A percentile compares a stretch with the other conserved stretches of the same genome.
Evolutionary conservation across 345 rosid species (phyloP).

Genomic region (Syzygium oleosum): DNA sequence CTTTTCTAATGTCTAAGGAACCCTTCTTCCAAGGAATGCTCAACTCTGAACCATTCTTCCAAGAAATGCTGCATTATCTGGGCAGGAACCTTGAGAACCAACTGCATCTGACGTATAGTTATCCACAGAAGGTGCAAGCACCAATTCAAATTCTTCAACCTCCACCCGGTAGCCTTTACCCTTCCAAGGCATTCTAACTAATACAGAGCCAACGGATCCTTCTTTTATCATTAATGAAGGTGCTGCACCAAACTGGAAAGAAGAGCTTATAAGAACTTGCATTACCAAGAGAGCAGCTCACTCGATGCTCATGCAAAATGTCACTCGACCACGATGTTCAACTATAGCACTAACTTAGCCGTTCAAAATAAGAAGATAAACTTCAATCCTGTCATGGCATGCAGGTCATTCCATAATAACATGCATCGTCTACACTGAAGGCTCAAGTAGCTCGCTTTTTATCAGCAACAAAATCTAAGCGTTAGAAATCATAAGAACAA

Average conservation of each 20-base stretch:
- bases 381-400: neutral
- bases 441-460: neutral
- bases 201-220: conserved; percentile 79
- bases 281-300: too few relatives aligned
- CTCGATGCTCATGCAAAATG: too few relatives aligned
- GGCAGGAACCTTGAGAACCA: conserved; percentile 18
- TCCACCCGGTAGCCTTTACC: conserved; percentile 72
- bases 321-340: neutral
- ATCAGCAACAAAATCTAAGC: neutral
- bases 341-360: neutral
- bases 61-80: conserved; percentile 4
- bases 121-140: conserved; percentile 44
- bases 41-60: conserved; percentile 13
- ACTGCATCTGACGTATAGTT: conserved; percentile 14
- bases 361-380: neutral
- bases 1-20: conserved; percentile 61
- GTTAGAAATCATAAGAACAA: neutral
- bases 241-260: conserved; percentile 41
- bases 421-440: neutral
- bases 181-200: conserved; percentile 78
- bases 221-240: conserved; percentile 61
- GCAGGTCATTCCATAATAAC: neutral
- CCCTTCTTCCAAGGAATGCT: conserved; percentile 96
- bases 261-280: too few relatives aligned
- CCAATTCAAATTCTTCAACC: conserved; percentile 80